phyloP scores from a whole-genome alignment of 2,329 filamentous ascomycete species.

The Penicillium sp. region DNA sequence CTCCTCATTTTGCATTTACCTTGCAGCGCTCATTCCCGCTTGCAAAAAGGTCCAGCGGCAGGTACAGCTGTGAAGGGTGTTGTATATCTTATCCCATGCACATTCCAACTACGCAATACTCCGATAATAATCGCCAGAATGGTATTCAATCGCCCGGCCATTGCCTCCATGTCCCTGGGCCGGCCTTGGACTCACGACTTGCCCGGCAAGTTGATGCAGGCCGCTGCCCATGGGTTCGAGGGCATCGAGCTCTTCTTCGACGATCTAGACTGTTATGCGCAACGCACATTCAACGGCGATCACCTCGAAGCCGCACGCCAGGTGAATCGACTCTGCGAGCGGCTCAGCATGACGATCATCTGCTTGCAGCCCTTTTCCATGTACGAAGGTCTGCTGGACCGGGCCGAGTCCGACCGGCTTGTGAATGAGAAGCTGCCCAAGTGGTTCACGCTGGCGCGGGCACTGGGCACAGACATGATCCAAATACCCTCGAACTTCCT shows the following conservation, averaged over 20 bases:
- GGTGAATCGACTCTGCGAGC: constrained; percentile 51
- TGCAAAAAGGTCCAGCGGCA: too few species aligned
- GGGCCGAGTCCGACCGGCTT: constrained; percentile 55
- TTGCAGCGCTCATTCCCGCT: too few species aligned
- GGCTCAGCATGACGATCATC: constrained; percentile 34
- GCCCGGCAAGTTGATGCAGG: constrained; percentile 65
- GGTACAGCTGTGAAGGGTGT: too few species aligned
- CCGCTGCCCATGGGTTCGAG: constrained; percentile 45
- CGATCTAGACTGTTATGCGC: constrained; percentile 33
- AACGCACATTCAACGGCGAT: constrained; percentile 23
- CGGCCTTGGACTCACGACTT: constrained; percentile 68
- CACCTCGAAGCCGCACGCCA: constrained; percentile 27
- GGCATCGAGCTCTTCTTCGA: constrained; percentile 41
- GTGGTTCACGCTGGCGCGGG: constrained; percentile 66
- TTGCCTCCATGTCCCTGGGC: constrained; percentile 74
- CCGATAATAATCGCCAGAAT: constrained; percentile 12
- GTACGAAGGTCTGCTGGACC: constrained; percentile 70
- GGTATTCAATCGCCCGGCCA: constrained; percentile 51
- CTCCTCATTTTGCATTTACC: too few species aligned
- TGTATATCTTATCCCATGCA: background rate
- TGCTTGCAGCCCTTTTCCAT: constrained; percentile 74
- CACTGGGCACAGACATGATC: constrained; percentile 67
- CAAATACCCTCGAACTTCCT: constrained; percentile 72
- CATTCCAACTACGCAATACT: background rate
- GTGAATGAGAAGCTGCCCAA: constrained; percentile 60